These are phyloP conservation scores for Trametes maxima DNA, from an alignment of 768 basidiomycete genomes.

Conservation along the genomic window DNA sequence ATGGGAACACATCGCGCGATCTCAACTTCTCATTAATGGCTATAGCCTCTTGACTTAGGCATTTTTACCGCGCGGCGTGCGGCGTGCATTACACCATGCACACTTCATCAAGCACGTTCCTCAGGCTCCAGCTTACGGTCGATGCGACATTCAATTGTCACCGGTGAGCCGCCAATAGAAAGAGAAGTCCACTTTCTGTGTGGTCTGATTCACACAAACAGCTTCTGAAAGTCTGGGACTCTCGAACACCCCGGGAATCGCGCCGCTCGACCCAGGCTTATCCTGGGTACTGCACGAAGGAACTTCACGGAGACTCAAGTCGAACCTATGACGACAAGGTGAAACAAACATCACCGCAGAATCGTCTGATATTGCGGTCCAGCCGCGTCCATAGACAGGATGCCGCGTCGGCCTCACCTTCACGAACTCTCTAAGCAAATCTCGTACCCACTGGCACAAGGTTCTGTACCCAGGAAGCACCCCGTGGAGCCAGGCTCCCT, in stretches of 20 bases:
- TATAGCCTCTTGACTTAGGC: no score
- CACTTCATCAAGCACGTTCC: not conserved
- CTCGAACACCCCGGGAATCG: no score
- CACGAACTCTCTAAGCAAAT: not conserved
- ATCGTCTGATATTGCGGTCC: not conserved
- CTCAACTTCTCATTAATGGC: no score
- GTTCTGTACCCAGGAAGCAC: not conserved
- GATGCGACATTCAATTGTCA: not conserved
- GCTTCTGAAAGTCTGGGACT: not conserved
- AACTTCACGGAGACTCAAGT: no score
- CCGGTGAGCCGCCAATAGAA: not conserved
- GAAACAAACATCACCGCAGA: not conserved
- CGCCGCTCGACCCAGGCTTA: no score
- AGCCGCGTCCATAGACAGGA: not conserved
- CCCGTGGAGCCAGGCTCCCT: constrained; percentile 5
- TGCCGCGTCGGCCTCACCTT: not conserved
- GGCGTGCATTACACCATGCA: not conserved
- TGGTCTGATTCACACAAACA: not conserved
- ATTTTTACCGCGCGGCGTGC: no score
- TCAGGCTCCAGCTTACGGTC: not conserved
- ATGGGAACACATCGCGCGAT: no score
- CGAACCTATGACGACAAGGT: not conserved
- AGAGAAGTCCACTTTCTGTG: not conserved
- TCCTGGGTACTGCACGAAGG: no score
- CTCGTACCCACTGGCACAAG: constrained; percentile 1